phyloP scores from a whole-genome alignment of 2,329 filamentous ascomycete species.

The Arthrobotrys pseudoclavata region DNA sequence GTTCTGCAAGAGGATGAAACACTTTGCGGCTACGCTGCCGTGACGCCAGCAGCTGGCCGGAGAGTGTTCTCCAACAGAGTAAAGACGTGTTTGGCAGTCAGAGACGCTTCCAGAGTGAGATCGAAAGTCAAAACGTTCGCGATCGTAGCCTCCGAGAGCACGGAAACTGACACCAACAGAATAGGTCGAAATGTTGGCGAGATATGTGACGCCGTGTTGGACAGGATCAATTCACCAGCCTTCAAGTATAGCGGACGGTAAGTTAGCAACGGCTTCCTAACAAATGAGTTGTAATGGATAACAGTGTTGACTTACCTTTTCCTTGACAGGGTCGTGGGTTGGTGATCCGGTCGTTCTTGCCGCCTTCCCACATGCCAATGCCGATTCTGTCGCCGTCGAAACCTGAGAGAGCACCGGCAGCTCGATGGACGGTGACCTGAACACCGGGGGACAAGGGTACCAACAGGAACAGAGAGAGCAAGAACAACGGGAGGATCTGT shows the following conservation, averaged over 20 bases:
- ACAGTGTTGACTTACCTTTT: slow-evolving; percentile 21
- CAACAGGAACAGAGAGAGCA: neutral
- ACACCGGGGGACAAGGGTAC: neutral
- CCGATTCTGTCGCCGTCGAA: slow-evolving; percentile 14
- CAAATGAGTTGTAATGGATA: neutral
- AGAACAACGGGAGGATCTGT: neutral
- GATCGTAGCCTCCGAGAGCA: slow-evolving; percentile 1
- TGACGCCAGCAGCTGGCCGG: slow-evolving; percentile 36
- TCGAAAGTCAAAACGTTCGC: slow-evolving; percentile 3
- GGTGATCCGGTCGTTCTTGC: neutral
- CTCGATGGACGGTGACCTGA: neutral
- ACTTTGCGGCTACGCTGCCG: neutral
- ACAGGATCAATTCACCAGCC: slow-evolving; percentile 25
- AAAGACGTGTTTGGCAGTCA: neutral
- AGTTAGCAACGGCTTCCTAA: neutral
- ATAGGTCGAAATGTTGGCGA: neutral
- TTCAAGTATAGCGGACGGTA: neutral
- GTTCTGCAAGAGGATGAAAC: slow-evolving; percentile 21
- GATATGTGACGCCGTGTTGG: neutral
- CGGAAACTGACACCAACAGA: slow-evolving; percentile 28
- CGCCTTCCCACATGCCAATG: slow-evolving; percentile 41
- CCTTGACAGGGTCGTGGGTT: slow-evolving; percentile 33
- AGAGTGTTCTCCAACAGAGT: slow-evolving; percentile 11
- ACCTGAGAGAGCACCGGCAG: neutral
- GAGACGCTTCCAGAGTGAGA: neutral